Percentiles rank a stretch among this genome's conserved stretches.
Conservation (phyloP, 345 rosid genomes). For the Crucihimalaya himalaica region DNA sequence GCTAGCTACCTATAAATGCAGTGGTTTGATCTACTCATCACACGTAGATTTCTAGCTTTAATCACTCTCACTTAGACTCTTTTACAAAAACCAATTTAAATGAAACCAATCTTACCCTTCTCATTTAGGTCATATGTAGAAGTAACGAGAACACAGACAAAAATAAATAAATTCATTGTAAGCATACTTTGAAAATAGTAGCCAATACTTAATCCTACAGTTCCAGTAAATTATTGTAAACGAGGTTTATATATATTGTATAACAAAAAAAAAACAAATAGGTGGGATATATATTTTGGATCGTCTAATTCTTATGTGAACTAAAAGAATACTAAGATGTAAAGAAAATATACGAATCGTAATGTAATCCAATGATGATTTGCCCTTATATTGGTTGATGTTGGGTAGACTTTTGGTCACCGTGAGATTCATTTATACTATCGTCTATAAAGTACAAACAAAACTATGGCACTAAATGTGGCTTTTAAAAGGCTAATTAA, state of each 20-base stretch:
- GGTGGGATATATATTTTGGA: neutral
- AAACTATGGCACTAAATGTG: slow-evolving; percentile 3
- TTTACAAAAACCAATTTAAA: slow-evolving; percentile 1
- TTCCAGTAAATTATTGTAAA: neutral
- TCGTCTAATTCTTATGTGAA: neutral
- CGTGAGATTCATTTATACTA: slow-evolving; percentile 8
- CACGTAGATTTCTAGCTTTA: neutral
- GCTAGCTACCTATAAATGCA: neutral
- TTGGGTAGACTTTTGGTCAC: slow-evolving; percentile 33
- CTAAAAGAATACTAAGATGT: neutral
- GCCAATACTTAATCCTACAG: slow-evolving; percentile 6
- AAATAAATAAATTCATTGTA: neutral
- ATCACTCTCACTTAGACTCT: slow-evolving; percentile 24
- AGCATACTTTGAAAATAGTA: slow-evolving; percentile 1
- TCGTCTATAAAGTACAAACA: slow-evolving; percentile 21
- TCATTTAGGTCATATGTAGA: neutral
- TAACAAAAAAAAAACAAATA: slow-evolving; percentile 1
- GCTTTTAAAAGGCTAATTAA: slow-evolving; percentile 14
- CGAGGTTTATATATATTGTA: neutral
- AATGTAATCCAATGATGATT: slow-evolving; percentile 10
- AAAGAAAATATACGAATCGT: neutral
- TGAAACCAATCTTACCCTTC: neutral
- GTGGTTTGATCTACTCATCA: neutral
- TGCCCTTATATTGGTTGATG: slow-evolving; percentile 18
- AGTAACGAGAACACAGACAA: slow-evolving; percentile 5